phyloP scores from a whole-genome alignment of 2,329 filamentous ascomycete genomes.

The Arthrobotrys megalospora region DNA sequence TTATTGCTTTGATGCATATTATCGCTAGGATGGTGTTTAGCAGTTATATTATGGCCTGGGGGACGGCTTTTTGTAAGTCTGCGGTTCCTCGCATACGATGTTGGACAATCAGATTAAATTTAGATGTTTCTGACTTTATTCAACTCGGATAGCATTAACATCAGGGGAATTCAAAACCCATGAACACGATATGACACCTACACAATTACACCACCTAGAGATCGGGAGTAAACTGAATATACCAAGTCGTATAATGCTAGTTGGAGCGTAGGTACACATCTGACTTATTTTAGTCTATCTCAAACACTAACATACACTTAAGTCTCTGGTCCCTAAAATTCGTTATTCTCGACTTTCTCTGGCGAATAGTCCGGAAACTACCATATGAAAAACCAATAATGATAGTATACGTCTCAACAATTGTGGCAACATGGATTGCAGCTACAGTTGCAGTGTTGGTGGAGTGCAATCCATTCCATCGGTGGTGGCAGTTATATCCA shows the following conservation, averaged over 20 bases:
- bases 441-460: conserved; percentile 8
- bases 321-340: conserved; percentile 59
- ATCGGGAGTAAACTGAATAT: conserved; percentile 40
- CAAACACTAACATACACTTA: not conserved
- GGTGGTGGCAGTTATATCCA: conserved; percentile 52
- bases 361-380: conserved; percentile 57
- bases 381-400: conserved; percentile 47
- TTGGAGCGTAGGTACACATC: conserved; percentile 21
- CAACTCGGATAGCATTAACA: conserved; percentile 10
- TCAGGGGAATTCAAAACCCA: conserved; percentile 2
- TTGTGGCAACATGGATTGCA: conserved; percentile 33
- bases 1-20: conserved; percentile 26
- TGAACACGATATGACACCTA: conserved; percentile 3
- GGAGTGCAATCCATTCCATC: conserved; percentile 38
- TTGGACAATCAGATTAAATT: too few relatives aligned
- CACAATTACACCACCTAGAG: conserved; percentile 6
- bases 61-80: conserved; percentile 32
- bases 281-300: not conserved
- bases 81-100: too few relatives aligned
- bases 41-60: conserved; percentile 33
- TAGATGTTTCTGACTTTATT: not conserved
- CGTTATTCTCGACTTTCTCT: conserved; percentile 53
- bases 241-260: conserved; percentile 31
- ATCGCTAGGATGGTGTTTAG: conserved; percentile 16
- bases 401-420: conserved; percentile 8